phyloP scores from a whole-genome alignment of 2,329 filamentous ascomycete genomes.

The Dactylellina cionopaga region DNA sequence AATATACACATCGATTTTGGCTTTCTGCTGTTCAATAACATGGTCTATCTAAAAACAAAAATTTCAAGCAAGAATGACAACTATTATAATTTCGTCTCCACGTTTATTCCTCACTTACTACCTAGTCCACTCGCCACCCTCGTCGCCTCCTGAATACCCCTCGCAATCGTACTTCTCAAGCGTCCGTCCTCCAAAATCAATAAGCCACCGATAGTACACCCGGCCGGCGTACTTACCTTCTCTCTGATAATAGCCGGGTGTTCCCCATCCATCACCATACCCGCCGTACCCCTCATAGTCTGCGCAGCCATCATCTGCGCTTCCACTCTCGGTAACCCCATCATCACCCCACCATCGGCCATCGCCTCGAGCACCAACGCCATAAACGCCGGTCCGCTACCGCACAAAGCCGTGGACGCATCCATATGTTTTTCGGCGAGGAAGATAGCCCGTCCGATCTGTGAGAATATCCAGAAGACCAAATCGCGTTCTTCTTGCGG shows the following conservation, averaged over 20 bases:
- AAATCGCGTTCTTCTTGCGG: constrained; percentile 66
- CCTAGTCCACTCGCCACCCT: constrained; percentile 61
- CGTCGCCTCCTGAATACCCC: constrained; percentile 64
- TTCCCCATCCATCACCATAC: constrained; percentile 74
- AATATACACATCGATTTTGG: constrained; percentile 1
- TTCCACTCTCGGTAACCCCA: constrained; percentile 77
- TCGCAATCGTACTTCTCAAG: constrained; percentile 66
- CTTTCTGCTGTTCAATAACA: constrained; percentile 33
- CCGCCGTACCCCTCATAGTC: constrained; percentile 78
- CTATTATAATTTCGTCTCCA: constrained; percentile 4
- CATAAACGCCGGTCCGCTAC: constrained; percentile 79
- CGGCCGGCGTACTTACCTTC: constrained; percentile 79
- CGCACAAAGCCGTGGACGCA: constrained; percentile 76
- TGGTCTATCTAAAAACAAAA: constrained; percentile 36
- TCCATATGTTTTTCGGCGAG: constrained; percentile 76
- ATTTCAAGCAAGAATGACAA: constrained; percentile 11
- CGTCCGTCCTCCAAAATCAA: constrained; percentile 77
- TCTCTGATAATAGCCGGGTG: constrained; percentile 79
- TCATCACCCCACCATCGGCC: constrained; percentile 79
- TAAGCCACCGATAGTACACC: constrained; percentile 79
- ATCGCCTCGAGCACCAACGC: constrained; percentile 78
- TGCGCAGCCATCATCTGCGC: constrained; percentile 82
- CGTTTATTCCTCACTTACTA: constrained; percentile 42
- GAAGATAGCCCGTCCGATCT: constrained; percentile 76
- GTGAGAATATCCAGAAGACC: constrained; percentile 79